Evolutionary conservation across 2,329 filamentous ascomycete genomes (phyloP), one percentile per base, ranked within the genome.

Genomic region (Ophiosphaerella herpotricha): DNA sequence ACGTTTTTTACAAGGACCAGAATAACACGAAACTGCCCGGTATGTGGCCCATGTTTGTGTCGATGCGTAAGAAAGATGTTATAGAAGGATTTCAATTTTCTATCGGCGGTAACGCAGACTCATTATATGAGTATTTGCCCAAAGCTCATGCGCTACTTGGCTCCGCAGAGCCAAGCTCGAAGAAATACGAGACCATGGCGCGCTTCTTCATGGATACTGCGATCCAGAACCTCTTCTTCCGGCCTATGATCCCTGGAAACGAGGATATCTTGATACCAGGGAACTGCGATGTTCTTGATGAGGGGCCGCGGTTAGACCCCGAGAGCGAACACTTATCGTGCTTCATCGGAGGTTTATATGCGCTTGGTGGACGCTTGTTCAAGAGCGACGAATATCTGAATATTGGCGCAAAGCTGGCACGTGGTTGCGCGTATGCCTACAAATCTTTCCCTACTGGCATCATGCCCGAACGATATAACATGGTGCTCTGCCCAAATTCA

Each of bases 1-100:
- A 96, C 66, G 87, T 86, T 7, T 80, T 97, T 23, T 83, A 91
- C 54, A 82, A 87, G 43, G 85, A 87, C 75, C 90, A 96, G 74
- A 83, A 85, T 60, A 71, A 78, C 4, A 92, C 88, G 1, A 79
- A 80, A 3, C 76, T 96, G 7, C 85, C 88, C 1, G 91, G 92
- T 2, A 82, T 96, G 63, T 96, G 93, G 78, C 91, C 92, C 0
- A 82, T 89, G 57, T 78, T 78, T 34, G 75, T 97, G 2, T 61
- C 63, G 23, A 71, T 71, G 67, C 50, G 44, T 8, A 36, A 45
- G 4, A 54, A 66, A 42, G 66, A 73, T 39, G 64, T 72, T 12
- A 53, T 63, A 6, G 57, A 58, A 18, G 64, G 64, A 8, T 60
- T 62, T 38, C 62, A 68, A 35, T 71, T 65, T 49, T 66, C 67